Evolutionary conservation across 2,329 filamentous ascomycete species (phyloP), one percentile per base, ranked within the genome.

Genomic region (Parastagonospora avenae): DNA sequence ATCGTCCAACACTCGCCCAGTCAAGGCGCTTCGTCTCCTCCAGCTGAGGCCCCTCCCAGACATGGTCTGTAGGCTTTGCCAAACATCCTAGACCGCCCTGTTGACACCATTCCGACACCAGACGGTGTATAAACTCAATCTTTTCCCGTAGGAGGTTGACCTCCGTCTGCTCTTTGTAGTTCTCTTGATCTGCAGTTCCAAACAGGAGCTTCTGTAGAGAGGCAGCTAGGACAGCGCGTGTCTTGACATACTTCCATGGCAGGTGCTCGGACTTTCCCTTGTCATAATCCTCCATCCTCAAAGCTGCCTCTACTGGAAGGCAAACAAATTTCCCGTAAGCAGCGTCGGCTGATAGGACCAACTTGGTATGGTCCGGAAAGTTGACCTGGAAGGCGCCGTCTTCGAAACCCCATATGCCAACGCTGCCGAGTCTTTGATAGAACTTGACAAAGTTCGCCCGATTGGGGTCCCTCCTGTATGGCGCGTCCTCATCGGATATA

Each of bases 291-390:
- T 83, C 80, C 9, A 93, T 82, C 33, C 85, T 82, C 57, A 84
- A 79, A 2, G 88, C 85, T 1, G 89, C 89, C 51, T 88, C 84
- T n/a, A 85, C 77, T 0, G 88, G 85, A 15, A 92, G 83, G 64
- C 90, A 87, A 76, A 89, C 89, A 68, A 92, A 91, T 68, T 90
- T 88, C 60, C 89, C 88, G 80, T 86, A 88, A 1, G 82, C 85
- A n/a, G 88, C 90, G 28, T 88, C 84, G 1, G 87, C 77, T 50
- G 91, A 90, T 24, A 94, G 77, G 10, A 93, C 87, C 47, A 94
- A 83, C 75, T 94, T 94, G 52, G 90, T 93, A 71, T 94, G 90
- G 62, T 94, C 90, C 2, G 90, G 90, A 72, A 94, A 94, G 75
- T 94, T 93, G 75, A 93, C 90, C 83, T 90, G 89, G 59, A 92